Base-by-base conservation (phyloP, 108 stramenopile genomes). In the Ochromonas danica region DNA sequence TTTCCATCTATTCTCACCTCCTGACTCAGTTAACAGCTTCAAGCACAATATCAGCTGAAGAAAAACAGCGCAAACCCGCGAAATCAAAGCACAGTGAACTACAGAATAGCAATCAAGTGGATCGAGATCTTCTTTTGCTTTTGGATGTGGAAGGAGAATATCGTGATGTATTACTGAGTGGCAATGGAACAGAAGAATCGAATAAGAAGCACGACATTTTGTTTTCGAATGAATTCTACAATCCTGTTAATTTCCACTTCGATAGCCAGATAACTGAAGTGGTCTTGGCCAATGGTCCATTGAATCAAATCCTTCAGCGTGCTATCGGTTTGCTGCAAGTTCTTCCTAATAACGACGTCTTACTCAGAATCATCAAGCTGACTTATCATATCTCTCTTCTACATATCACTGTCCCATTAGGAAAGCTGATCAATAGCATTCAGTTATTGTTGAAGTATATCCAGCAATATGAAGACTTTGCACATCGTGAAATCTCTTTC, bases 391-490 rank as follows among this genome's bases (percentile, higher is more conserved):
- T 75, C 6, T 38, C 67, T 40, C 72, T 35, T 30, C 10, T 14
- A 45, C 51, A 33, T 6, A 85, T 86, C 62, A 81, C 77, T n/a
- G 87, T 87, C 1, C 87, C 97, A 39, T 79, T 96, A 27, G 94
- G 91, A 0, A 93, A 91, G 71, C 88, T 94, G 1, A 87, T 98
- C 82, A 88, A 88, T n/a, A 95, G 95, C 0, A 78, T 98, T 39
- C 95, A 97, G 85, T 86, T 95, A 0, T 82, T 96, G 22, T 79
- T 99, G 31, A 80, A 87, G 43, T 89, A 90, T 41, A 90, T 96
- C 10, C 95, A 97, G 82, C 96, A 99, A 31, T 99, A 97, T 96
- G 96, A 98, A 79, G 93, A 94, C 79, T 91, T 93, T 77, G 97
- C 97, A 1, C 91, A 93, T 71, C 87, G 88, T 63, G 80, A 90